phyloP scores from a whole-genome alignment of 805 yeast genomes.

The Blastobotrys americana region DNA sequence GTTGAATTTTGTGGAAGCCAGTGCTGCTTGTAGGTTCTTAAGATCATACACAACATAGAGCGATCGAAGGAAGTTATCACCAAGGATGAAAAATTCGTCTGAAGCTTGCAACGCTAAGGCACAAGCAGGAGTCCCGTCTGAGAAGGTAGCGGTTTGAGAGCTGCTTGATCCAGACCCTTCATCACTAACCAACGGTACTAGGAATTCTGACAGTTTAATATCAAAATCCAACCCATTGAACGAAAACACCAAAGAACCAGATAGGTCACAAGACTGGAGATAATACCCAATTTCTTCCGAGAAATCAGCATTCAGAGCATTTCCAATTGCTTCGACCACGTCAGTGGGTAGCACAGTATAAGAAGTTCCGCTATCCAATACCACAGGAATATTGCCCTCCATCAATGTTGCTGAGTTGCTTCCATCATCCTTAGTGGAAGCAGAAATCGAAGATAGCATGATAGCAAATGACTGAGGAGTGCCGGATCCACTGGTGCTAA shows the following conservation, averaged over 20 bases:
- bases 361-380: conserved; percentile 24
- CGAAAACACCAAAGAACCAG: conserved; percentile 35
- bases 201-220: conserved; percentile 23
- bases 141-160: neutral
- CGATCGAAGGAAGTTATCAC: conserved; percentile 57
- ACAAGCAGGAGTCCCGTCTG: conserved; percentile 11
- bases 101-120: conserved; percentile 13
- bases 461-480: conserved; percentile 16
- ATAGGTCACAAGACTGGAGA: conserved; percentile 8
- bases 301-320: conserved; percentile 36
- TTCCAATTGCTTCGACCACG: conserved; percentile 27
- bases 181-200: conserved; percentile 9
- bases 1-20: conserved; percentile 42
- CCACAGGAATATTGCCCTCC: conserved; percentile 10
- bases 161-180: neutral
- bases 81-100: conserved; percentile 37
- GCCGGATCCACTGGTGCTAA: conserved; percentile 8
- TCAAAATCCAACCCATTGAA: conserved; percentile 40
- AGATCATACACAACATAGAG: conserved; percentile 64
- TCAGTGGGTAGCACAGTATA: conserved; percentile 20
- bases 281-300: conserved; percentile 23
- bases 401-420: conserved; percentile 5
- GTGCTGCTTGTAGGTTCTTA: conserved; percentile 46
- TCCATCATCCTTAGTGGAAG: conserved; percentile 2
- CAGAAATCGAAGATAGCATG: conserved; percentile 7